Base-by-base conservation (phyloP, 805 yeast genomes). In the Ogataea paraovalis region DNA sequence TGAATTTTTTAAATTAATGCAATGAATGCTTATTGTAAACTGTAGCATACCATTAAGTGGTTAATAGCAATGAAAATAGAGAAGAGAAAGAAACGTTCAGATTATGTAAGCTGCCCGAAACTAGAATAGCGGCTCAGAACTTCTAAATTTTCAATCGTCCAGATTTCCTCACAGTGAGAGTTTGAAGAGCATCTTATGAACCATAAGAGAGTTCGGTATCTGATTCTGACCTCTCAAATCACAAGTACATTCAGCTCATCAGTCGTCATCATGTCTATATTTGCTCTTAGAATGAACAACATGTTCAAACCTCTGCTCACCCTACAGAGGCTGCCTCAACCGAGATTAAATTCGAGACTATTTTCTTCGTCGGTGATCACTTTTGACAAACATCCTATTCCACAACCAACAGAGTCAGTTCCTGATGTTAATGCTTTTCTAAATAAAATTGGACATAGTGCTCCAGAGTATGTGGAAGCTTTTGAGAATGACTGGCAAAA, bases 401-500 rank as follows among this genome's bases (percentile, higher is more conserved):
- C 23, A 43, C 57, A 63, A 56, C 87, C 83, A 53, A 79, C 82
- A 14, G 60, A 61, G 21, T 61, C 63, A 20, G 75, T 81, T 10
- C 83, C 91, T 12, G 94, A 87, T 61, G 88, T 86, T 37, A 70
- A 76, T 49, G 71, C 90, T 0, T 92, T 92, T 60, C 74, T 92
- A 46, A 68, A 64, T n/a, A 78, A 75, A 57, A 89, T 92, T 47
- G 98, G 98, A 2, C 81, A 96, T 53, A 77, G 80, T 50, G 71
- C 82, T 53, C 56, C 69, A 21, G 96, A 90, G 61, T 82, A 83
- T 56, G 69, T 72, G 4, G 95, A 84, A 39, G 61, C 73, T 9
- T 84, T 89, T 53, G 94, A 82, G 54, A 76, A 85, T 55, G 34
- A 30, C 16, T 85, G 91, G 91, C 74, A 79, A 10, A 74, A 78